A percentile compares a stretch with the other conserved stretches of the same genome.
These are phyloP conservation scores for Aureobasidium sp. DNA, from an alignment of 2,329 filamentous ascomycete genomes.

Conservation along the genomic window DNA sequence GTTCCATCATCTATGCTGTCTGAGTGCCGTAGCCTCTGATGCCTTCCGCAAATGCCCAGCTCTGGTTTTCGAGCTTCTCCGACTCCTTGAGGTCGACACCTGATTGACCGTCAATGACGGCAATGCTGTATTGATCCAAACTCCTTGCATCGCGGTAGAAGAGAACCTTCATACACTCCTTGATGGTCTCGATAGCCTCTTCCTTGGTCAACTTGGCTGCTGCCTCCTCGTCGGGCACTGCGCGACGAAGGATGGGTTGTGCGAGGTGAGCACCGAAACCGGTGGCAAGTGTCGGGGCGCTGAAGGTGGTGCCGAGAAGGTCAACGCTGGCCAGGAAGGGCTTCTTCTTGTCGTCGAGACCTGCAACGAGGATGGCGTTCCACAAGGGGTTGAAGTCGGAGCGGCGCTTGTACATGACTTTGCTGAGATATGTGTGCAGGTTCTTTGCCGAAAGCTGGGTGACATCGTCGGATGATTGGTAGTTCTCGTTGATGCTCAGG, in stretches of 20 bases:
- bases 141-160: slow-evolving; percentile 95
- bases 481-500: slow-evolving; percentile 82
- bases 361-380: slow-evolving; percentile 90
- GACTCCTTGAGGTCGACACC: slow-evolving; percentile 74
- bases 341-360: slow-evolving; percentile 67
- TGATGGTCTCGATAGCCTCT: slow-evolving; percentile 68
- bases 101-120: slow-evolving; percentile 74
- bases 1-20: slow-evolving; percentile 26
- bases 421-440: slow-evolving; percentile 91
- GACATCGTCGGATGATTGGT: slow-evolving; percentile 43
- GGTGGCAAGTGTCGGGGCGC: slow-evolving; percentile 78
- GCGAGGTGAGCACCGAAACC: slow-evolving; percentile 91
- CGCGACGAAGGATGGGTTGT: slow-evolving; percentile 77
- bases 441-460: slow-evolving; percentile 72
- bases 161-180: slow-evolving; percentile 96
- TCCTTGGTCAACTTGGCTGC: slow-evolving; percentile 65
- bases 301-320: slow-evolving; percentile 86
- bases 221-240: slow-evolving; percentile 76
- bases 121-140: slow-evolving; percentile 84
- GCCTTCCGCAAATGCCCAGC: slow-evolving; percentile 94
- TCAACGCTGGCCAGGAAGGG: slow-evolving; percentile 91
- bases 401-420: slow-evolving; percentile 91
- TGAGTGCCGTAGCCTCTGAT: slow-evolving; percentile 95
- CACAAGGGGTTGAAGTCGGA: slow-evolving; percentile 95
- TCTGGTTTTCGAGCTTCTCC: slow-evolving; percentile 88